A percentile compares a stretch with the other conserved stretches of the same genome.
Evolutionary conservation across 139 green algal genomes (phyloP).

Genomic region (Volvox africanus): DNA sequence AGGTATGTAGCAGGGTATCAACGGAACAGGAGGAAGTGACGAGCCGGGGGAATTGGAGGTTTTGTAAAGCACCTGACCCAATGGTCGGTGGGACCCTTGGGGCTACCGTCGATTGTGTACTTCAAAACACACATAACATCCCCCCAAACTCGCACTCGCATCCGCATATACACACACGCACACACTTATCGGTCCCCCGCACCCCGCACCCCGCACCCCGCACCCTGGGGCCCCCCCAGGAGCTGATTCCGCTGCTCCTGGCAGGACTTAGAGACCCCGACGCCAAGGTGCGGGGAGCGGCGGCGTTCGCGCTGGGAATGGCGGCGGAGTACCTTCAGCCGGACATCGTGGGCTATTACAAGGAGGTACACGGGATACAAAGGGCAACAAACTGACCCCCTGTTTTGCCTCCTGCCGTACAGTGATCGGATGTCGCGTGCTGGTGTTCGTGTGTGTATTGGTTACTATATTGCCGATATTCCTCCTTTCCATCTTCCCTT

Average conservation of each 20-base stretch:
- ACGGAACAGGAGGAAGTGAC: not conserved
- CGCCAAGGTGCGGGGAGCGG: slow-evolving; percentile 66
- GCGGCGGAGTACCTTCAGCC: slow-evolving; percentile 79
- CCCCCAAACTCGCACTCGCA: not conserved
- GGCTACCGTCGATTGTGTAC: not conserved
- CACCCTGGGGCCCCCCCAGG: not conserved
- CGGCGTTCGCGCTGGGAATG: slow-evolving; percentile 81
- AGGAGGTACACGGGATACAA: slow-evolving; percentile 37
- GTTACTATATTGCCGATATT: no score
- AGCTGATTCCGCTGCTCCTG: slow-evolving; percentile 71
- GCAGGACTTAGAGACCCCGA: slow-evolving; percentile 62
- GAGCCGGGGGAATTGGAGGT: not conserved
- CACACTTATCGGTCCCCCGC: no score
- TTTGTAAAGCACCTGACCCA: not conserved
- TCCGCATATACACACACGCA: not conserved
- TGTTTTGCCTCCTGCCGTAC: no score
- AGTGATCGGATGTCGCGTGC: no score
- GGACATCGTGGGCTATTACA: slow-evolving; percentile 76
- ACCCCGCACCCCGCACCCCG: not conserved
- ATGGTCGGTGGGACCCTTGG: no score
- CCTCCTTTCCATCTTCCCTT: no score
- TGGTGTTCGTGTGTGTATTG: no score
- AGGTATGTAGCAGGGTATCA: not conserved
- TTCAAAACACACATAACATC: not conserved
- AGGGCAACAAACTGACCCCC: no score